Evolutionary conservation across 495 filamentous ascomycete species (phyloP).

Genomic region (Aspergillus coremiiformis): DNA sequence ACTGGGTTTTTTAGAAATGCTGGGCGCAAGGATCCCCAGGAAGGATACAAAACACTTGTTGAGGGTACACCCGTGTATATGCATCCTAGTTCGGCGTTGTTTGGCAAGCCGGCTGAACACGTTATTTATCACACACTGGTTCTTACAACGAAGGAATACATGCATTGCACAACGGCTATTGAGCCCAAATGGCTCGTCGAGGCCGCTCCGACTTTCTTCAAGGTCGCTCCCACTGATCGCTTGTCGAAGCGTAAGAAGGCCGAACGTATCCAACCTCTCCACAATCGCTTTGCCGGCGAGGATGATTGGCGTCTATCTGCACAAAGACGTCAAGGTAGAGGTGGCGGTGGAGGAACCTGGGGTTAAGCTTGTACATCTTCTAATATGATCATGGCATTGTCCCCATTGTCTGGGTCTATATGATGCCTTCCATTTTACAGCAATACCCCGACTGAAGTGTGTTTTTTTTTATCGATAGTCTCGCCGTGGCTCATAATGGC

Average conservation of each 20-base stretch:
- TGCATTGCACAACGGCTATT: constrained; percentile 86
- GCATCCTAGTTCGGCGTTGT: constrained; percentile 83
- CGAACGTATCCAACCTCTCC: constrained; percentile 88
- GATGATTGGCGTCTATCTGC: constrained; percentile 93
- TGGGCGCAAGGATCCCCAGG: constrained; percentile 89
- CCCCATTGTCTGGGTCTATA: constrained; percentile 1
- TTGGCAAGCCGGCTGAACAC: constrained; percentile 92
- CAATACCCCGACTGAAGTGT: constrained; percentile 1
- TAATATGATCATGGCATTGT: background rate
- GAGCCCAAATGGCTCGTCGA: constrained; percentile 91
- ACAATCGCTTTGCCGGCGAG: constrained; percentile 83
- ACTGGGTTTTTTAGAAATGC: constrained; percentile 93
- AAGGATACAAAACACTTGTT: constrained; percentile 93
- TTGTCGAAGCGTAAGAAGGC: constrained; percentile 88
- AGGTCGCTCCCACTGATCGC: constrained; percentile 83
- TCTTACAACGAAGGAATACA: constrained; percentile 93
- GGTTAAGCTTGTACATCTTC: constrained; percentile 47
- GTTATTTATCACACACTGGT: constrained; percentile 88
- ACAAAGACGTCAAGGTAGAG: constrained; percentile 77
- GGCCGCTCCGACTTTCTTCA: constrained; percentile 96
- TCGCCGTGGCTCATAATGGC: background rate
- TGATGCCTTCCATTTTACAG: background rate
- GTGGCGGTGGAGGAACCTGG: constrained; percentile 94
- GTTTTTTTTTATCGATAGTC: background rate
- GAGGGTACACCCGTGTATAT: constrained; percentile 93